Conservation (phyloP, 140 eudicot genomes). For the Bidens hawaiensis region DNA sequence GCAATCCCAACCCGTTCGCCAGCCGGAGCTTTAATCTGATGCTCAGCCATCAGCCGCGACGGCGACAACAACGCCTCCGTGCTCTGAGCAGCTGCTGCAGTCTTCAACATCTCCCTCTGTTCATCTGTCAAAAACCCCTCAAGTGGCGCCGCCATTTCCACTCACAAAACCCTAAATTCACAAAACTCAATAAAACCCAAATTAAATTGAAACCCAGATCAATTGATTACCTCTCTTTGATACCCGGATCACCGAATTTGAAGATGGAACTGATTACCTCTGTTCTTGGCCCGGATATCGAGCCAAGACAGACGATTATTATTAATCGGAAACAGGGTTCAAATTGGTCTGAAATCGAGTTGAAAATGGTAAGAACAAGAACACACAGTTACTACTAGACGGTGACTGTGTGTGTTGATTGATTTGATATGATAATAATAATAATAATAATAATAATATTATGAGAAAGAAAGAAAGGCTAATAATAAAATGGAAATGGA, state of each 20-base stretch:
- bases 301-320: conserved; percentile 67
- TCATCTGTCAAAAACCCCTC: conserved; percentile 94
- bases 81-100: conserved; percentile 66
- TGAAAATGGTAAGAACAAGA: background rate
- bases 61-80: conserved; percentile 67
- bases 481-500: conserved; percentile 49
- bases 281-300: conserved; percentile 98
- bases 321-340: conserved; percentile 18
- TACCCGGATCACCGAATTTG: too few relatives aligned
- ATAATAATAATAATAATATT: too few relatives aligned
- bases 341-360: background rate
- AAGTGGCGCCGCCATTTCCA: conserved; percentile 59
- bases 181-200: background rate
- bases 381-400: conserved; percentile 8
- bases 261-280: conserved; percentile 27
- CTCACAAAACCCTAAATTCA: conserved; percentile 22
- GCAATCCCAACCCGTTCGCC: conserved; percentile 72
- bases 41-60: conserved; percentile 54
- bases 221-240: conserved; percentile 10
- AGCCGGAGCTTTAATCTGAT: conserved; percentile 63
- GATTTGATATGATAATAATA: too few relatives aligned
- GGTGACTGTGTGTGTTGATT: conserved; percentile 19
- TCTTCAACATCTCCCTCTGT: conserved; percentile 80
- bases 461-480: conserved; percentile 27
- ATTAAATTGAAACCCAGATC: conserved; percentile 6